Evolutionary conservation across 2,329 filamentous ascomycete species (phyloP).

Genomic region (Fusarium staphyleae): DNA sequence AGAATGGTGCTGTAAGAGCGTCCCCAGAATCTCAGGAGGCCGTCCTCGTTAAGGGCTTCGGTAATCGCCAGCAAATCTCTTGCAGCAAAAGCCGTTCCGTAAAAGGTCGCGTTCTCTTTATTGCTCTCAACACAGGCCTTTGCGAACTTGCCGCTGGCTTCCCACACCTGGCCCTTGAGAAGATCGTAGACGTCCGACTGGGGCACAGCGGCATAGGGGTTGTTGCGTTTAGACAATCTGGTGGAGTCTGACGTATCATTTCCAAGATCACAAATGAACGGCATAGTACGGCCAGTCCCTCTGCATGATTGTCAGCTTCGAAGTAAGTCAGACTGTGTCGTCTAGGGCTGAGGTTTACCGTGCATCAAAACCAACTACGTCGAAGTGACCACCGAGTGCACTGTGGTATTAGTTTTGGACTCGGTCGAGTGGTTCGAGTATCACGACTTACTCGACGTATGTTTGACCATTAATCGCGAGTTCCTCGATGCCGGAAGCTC

Average conservation of each 20-base stretch:
- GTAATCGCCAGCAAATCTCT: slow-evolving; percentile 50
- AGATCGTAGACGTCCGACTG: not conserved
- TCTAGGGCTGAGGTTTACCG: slow-evolving; percentile 6
- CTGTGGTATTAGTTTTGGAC: not conserved
- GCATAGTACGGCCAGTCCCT: slow-evolving; percentile 19
- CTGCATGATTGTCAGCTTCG: not conserved
- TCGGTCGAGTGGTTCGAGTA: not conserved
- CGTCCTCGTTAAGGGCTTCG: slow-evolving; percentile 47
- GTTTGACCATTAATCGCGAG: not conserved
- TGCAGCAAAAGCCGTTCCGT: slow-evolving; percentile 46
- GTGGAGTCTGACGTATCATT: not conserved
- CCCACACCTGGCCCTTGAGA: slow-evolving; percentile 1
- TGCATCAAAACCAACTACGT: slow-evolving; percentile 23
- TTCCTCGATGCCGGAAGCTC: slow-evolving; percentile 22
- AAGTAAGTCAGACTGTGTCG: too few relatives aligned
- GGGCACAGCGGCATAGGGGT: not conserved
- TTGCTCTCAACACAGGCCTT: slow-evolving; percentile 34
- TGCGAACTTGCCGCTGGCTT: not conserved
- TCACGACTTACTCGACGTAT: slow-evolving; percentile 9
- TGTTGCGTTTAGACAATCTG: not conserved
- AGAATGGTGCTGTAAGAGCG: slow-evolving; percentile 29
- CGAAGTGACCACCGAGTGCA: slow-evolving; percentile 15
- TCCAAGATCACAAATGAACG: slow-evolving; percentile 4
- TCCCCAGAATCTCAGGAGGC: slow-evolving; percentile 46
- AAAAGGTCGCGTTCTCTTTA: slow-evolving; percentile 35